Base-by-base conservation (phyloP, 192 early-diverging fungal genomes). In the Pilobolus umbonatus region DNA sequence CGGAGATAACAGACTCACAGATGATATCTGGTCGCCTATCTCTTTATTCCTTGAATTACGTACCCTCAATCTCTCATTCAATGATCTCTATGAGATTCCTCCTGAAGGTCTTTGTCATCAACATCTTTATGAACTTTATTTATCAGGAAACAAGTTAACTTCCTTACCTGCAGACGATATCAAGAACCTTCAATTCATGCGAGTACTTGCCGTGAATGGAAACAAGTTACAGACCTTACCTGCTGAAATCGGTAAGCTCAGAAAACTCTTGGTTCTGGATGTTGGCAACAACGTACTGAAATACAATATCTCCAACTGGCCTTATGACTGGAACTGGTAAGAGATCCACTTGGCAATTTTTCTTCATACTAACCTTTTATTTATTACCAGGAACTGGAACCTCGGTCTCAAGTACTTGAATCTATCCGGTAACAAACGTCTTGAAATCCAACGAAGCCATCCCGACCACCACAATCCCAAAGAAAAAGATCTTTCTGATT, bases 281-380 rank as follows among this genome's bases (percentile, higher is more conserved):
- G 86, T 92, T 9, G 89, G 93, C 38, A 88, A 85, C 67, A 93
- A 95, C 55, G 78, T 83, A 28, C 75, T 95, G 44, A 91, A 91
- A 75, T 95, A 94, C 69, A 95, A 95, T 62, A 91, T 94, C 55
- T 82, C 89, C 36, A 95, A 95, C 69, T 95, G 92, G 91, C 89
- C 87, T 12, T 94, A 90, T 66, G 93, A 95, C 63, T 95, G 93
- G 93, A 95, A 95, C 64, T 95, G 93, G 90, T 80, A 74, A 35
- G 64, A 30, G 3, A 32, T 52, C 4, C 30, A 38, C 36, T 14
- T 10, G 7, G 22, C n/a, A n/a, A n/a, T n/a, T n/a, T n/a, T n/a
- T n/a, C n/a, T n/a, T n/a, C n/a, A n/a, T n/a, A n/a, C n/a, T n/a
- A n/a, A n/a, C n/a, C n/a, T n/a, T n/a, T n/a, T n/a, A n/a, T n/a